Evolutionary conservation across 164 flowering plant species (phyloP).

Genomic region (Piper betle): DNA sequence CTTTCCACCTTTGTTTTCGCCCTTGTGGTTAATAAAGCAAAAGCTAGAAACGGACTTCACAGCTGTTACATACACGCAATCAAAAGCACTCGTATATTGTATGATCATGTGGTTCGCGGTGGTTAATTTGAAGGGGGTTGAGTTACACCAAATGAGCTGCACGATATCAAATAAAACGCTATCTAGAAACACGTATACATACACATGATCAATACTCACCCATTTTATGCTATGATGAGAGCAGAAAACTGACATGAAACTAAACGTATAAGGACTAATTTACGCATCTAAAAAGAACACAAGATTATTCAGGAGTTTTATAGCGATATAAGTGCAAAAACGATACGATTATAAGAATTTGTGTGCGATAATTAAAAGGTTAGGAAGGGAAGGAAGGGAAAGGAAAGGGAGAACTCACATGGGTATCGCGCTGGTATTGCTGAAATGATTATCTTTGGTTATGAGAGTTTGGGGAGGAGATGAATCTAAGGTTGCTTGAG

Average conservation of each 20-base stretch:
- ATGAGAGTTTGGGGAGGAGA: slow-evolving; percentile 43
- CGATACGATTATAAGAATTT: not conserved
- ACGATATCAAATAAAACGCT: too few relatives aligned
- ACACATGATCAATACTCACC: too few relatives aligned
- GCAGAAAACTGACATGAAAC: not conserved
- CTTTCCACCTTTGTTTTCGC: slow-evolving; percentile 14
- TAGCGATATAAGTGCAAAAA: too few relatives aligned
- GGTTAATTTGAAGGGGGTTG: too few relatives aligned
- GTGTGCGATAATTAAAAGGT: slow-evolving; percentile 2
- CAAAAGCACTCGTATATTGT: slow-evolving; percentile 8
- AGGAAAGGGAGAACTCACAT: slow-evolving; percentile 62
- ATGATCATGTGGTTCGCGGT: not conserved
- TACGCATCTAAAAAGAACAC: not conserved
- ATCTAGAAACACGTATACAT: too few relatives aligned
- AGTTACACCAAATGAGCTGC: too few relatives aligned
- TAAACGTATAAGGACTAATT: not conserved
- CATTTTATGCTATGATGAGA: too few relatives aligned
- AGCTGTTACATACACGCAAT: slow-evolving; percentile 18
- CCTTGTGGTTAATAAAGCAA: slow-evolving; percentile 24
- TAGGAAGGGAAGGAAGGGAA: slow-evolving; percentile 4
- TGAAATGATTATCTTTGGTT: slow-evolving; percentile 65
- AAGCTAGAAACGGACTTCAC: slow-evolving; percentile 24
- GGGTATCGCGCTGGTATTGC: slow-evolving; percentile 59
- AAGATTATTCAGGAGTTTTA: not conserved
- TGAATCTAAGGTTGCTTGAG: slow-evolving; percentile 64